Base-by-base conservation (phyloP, 768 basidiomycete species). In the Mycena capillaripes region DNA sequence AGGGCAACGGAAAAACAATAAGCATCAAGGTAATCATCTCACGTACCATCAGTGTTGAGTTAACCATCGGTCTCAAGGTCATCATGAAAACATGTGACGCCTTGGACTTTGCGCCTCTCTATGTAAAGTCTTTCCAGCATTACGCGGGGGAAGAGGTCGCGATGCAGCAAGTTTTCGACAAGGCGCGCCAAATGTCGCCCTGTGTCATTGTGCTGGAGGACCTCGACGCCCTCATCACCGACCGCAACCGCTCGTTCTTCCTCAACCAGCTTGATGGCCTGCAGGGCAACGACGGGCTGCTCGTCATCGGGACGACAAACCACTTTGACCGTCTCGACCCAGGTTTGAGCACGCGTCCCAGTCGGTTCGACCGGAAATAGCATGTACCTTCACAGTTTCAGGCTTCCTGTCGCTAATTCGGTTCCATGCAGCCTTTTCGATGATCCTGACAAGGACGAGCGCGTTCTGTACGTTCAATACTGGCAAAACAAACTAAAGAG, bases 61-160 rank as follows among this genome's bases (percentile, higher is more conserved):
- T n/a, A n/a, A n/a, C n/a, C n/a, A n/a, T n/a, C n/a, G n/a, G n/a
- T n/a, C n/a, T n/a, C n/a, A n/a, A n/a, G 55, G 91, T 89, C 11
- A 90, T 96, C 72, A 95, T 96, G 92, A 94, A 92, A 79, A 86
- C 87, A 1, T 91, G 91, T 69, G 85, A 87, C 48, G 90, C 88
- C 27, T 84, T 84, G 66, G 92, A 90, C 0, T 91, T 91, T 72
- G 84, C 86, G 12, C 91, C 92, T 2, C 87, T 97, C 27, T 96
- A 96, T 74, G 94, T 97, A 74, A 95, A 93, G 79, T 92, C 93
- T 9, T 94, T 96, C n/a, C n/a, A n/a, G n/a, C n/a, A n/a, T n/a
- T n/a, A n/a, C n/a, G n/a, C n/a, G 7, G 93, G 92, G 19, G 92
- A 93, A 75, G 92, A 93, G 79, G 85, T 63, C 23, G 82, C 90